Evolutionary conservation across 331 rosid genomes (phyloP), one percentile per base, ranked within the genome.

Genomic region (Dryas integrifolia): DNA sequence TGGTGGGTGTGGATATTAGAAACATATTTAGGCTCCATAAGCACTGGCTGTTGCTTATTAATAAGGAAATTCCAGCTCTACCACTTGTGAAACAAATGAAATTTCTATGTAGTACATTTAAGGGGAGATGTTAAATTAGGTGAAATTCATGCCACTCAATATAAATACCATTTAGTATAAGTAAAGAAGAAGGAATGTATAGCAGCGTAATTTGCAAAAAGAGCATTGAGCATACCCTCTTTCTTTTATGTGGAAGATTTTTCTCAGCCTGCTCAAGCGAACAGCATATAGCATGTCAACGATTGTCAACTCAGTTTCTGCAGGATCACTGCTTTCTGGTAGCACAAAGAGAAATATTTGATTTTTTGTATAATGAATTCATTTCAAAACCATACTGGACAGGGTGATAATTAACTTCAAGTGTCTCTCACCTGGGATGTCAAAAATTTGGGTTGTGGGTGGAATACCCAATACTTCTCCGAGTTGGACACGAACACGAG

Each of bases 231-330:
- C 82, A 53, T 71, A 88, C 97, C 24, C 24, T 21, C 93, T 82
- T 87, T 47, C n/a, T 58, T 83, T 81, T 86, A 64, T 39, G 86
- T 49, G 88, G 81, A 74, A 87, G 75, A 79, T 89, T 82, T 82
- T 84, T 86, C 63, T 93, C 97, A 44, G 98, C 92, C 67, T 86
- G 98, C 79, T 80, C 97, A 72, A 93, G 89, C 44, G 89, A 77
- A 78, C 84, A 85, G 45, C 78, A 77, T 70, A 93, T 70, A 93
- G 69, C 97, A 93, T 85, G 77, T 82, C 83, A 67, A 84, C 41
- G 48, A 89, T 84, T 46, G 88, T 66, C 75, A 85, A 59, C 70
- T 81, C 80, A 14, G 90, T 91, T 21, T 21, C 24, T 48, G 64
- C 89, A 5, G 60, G 80, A 82, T 84, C 88, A 73, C 80, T 82